Conservation (phyloP, 352 stramenopile genomes). For the Thraustotheca clavata region DNA sequence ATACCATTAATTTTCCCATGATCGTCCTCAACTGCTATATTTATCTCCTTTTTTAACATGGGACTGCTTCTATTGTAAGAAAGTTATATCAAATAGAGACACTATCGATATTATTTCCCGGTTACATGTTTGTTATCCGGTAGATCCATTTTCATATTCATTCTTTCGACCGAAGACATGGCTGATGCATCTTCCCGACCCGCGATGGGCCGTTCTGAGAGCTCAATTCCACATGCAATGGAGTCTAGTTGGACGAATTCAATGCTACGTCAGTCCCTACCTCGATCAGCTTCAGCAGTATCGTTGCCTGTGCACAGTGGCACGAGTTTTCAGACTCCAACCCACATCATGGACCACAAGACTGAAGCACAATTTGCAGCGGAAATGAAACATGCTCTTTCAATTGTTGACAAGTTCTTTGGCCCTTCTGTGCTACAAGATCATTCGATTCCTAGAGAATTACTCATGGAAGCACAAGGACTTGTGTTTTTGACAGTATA, state of each 20-base stretch:
- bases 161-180: not conserved
- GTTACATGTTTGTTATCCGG: no score
- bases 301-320: slow-evolving; percentile 46
- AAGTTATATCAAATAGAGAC: not conserved
- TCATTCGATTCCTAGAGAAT: slow-evolving; percentile 69
- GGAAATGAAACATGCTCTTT: slow-evolving; percentile 50
- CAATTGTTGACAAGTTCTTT: slow-evolving; percentile 65
- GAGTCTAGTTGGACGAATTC: slow-evolving; percentile 20
- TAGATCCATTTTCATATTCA: no score
- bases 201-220: not conserved
- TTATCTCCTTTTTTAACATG: no score
- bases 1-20: no score
- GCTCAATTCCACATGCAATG: not conserved
- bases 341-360: slow-evolving; percentile 49
- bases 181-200: not conserved
- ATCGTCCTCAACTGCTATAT: no score
- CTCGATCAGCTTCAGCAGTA: slow-evolving; percentile 24
- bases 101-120: not conserved
- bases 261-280: slow-evolving; percentile 15
- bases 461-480: slow-evolving; percentile 63
- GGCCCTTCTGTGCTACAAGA: slow-evolving; percentile 66
- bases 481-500: slow-evolving; percentile 77
- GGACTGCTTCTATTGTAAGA: no score
- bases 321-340: slow-evolving; percentile 33
- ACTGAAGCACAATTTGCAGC: slow-evolving; percentile 49